These are phyloP conservation scores for Clonostachys byssicola DNA, from an alignment of 2,329 filamentous ascomycete genomes.

Conservation along the genomic window DNA sequence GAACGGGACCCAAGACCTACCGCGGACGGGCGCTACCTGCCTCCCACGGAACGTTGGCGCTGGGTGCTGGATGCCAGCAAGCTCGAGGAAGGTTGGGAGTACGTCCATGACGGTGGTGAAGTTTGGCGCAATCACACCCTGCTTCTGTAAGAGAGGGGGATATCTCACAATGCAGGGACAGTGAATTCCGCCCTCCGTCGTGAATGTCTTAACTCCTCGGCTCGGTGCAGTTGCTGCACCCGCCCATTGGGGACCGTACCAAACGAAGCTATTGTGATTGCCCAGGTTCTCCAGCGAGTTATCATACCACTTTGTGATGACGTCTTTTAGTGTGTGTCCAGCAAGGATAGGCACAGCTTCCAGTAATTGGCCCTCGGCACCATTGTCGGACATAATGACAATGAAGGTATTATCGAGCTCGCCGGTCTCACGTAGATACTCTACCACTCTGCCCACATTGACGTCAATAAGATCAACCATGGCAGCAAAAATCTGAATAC, in stretches of 20 bases:
- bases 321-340: slow-evolving; percentile 2
- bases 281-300: slow-evolving; percentile 48
- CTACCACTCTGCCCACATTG: slow-evolving; percentile 42
- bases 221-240: slow-evolving; percentile 28
- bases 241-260: slow-evolving; percentile 57
- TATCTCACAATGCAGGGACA: neutral
- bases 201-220: slow-evolving; percentile 29
- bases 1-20: slow-evolving; percentile 15
- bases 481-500: slow-evolving; percentile 29
- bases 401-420: slow-evolving; percentile 50
- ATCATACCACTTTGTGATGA: slow-evolving; percentile 35
- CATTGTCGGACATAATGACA: slow-evolving; percentile 50
- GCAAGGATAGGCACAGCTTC: slow-evolving; percentile 42
- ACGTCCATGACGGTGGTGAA: slow-evolving; percentile 43
- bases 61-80: slow-evolving; percentile 34
- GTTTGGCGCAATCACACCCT: slow-evolving; percentile 4
- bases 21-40: slow-evolving; percentile 44
- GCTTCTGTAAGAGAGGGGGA: neutral
- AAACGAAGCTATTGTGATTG: slow-evolving; percentile 51
- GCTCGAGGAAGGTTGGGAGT: slow-evolving; percentile 39
- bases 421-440: slow-evolving; percentile 37
- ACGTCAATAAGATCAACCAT: slow-evolving; percentile 50
- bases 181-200: slow-evolving; percentile 36
- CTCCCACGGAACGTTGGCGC: slow-evolving; percentile 28
- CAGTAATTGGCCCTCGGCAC: slow-evolving; percentile 49